phyloP scores from a whole-genome alignment of 805 yeast genomes.

The Barnettozyma wickerhamii region DNA sequence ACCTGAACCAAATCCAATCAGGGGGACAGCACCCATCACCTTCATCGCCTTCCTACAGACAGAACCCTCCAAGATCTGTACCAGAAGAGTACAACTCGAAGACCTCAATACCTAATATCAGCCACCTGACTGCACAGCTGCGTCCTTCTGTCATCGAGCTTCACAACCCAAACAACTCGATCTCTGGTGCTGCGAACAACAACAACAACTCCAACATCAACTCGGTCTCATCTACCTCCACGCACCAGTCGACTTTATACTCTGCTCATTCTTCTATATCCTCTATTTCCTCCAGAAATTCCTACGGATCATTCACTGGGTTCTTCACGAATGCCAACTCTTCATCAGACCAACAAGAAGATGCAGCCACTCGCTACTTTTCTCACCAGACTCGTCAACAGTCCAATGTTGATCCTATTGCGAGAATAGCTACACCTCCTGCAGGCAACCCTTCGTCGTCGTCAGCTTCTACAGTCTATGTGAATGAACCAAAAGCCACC shows the following conservation, averaged over 20 bases:
- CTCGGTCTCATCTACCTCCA: slow-evolving; percentile 20
- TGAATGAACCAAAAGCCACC: too few relatives aligned
- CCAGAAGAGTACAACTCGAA: slow-evolving; percentile 15
- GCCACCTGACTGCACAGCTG: slow-evolving; percentile 13
- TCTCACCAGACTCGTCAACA: not conserved
- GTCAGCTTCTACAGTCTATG: too few relatives aligned
- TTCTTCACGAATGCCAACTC: slow-evolving; percentile 2
- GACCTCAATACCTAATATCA: slow-evolving; percentile 10
- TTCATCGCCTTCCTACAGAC: slow-evolving; percentile 9
- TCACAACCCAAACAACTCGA: not conserved
- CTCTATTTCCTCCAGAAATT: slow-evolving; percentile 22
- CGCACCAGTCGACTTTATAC: slow-evolving; percentile 17
- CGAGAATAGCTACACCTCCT: not conserved
- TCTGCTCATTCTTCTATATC: slow-evolving; percentile 24
- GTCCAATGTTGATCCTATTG: not conserved
- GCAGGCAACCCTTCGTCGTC: too few relatives aligned
- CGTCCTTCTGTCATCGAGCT: slow-evolving; percentile 24
- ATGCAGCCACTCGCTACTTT: not conserved
- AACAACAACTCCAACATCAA: slow-evolving; percentile 8
- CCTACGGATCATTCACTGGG: slow-evolving; percentile 19
- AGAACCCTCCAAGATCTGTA: slow-evolving; percentile 20
- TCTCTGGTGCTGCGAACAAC: not conserved
- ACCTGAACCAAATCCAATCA: slow-evolving; percentile 4
- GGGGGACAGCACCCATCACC: not conserved
- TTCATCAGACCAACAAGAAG: not conserved